Conservation (phyloP, 2,329 filamentous ascomycete species). For the Pseudogymnoascus sp. region DNA sequence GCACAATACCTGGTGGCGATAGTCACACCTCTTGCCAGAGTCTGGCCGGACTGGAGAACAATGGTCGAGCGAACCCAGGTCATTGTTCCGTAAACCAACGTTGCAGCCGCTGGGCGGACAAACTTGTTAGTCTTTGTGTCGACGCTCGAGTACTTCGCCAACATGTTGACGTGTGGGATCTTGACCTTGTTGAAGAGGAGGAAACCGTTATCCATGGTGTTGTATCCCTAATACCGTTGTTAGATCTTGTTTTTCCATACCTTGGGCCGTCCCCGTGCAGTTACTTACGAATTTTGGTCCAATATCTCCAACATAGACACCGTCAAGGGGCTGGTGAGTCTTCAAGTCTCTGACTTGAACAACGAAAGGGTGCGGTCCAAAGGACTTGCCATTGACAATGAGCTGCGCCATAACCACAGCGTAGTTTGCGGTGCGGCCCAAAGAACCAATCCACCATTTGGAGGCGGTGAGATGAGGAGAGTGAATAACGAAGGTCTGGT, state of each 20-base stretch:
- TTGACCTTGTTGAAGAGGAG: slow-evolving; percentile 69
- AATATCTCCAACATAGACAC: slow-evolving; percentile 69
- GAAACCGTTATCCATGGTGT: slow-evolving; percentile 78
- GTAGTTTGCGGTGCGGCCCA: slow-evolving; percentile 67
- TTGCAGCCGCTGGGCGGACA: slow-evolving; percentile 54
- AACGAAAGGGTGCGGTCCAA: slow-evolving; percentile 70
- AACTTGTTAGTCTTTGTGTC: slow-evolving; percentile 62
- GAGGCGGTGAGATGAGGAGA: slow-evolving; percentile 65
- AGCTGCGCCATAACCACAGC: slow-evolving; percentile 74
- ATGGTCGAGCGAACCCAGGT: slow-evolving; percentile 68
- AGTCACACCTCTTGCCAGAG: slow-evolving; percentile 66
- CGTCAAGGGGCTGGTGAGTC: slow-evolving; percentile 59
- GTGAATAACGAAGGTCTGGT: slow-evolving; percentile 68
- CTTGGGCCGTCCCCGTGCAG: background rate
- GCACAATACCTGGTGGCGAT: slow-evolving; percentile 68
- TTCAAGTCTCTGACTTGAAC: slow-evolving; percentile 63
- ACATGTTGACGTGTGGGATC: slow-evolving; percentile 64
- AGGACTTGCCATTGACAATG: slow-evolving; percentile 56
- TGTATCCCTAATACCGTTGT: slow-evolving; percentile 41
- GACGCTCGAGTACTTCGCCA: slow-evolving; percentile 60
- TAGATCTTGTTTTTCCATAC: background rate
- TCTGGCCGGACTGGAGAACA: slow-evolving; percentile 62
- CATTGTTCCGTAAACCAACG: slow-evolving; percentile 64
- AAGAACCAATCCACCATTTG: slow-evolving; percentile 79
- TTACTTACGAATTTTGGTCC: slow-evolving; percentile 58